Conservation (phyloP, 2,329 filamentous ascomycete species). For the Paecilomyces fulvus region DNA sequence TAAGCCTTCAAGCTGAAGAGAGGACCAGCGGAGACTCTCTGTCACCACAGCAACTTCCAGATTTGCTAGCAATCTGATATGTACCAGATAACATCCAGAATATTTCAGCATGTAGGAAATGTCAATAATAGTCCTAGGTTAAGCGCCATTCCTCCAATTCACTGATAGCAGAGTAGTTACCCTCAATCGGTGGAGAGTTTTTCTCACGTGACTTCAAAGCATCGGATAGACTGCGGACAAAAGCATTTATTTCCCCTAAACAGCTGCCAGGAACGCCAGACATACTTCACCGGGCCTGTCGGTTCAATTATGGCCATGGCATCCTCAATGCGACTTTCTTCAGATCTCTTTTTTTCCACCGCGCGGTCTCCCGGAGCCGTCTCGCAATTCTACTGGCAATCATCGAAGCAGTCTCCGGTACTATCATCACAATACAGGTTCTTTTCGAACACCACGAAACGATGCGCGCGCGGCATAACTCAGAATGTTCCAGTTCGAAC, state of each 20-base stretch:
- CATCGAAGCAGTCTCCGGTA: constrained; percentile 3
- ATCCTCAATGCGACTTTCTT: constrained; percentile 16
- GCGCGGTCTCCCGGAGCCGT: constrained; percentile 10
- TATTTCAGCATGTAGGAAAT: neutral
- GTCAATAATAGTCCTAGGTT: neutral
- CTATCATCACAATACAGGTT: constrained; percentile 20
- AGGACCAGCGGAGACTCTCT: constrained; percentile 7
- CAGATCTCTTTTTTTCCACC: constrained; percentile 12
- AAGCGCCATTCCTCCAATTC: neutral
- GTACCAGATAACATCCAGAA: neutral
- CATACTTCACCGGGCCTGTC: neutral
- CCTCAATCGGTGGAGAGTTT: neutral
- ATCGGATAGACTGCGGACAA: neutral
- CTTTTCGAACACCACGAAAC: constrained; percentile 26
- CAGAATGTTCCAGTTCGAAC: constrained; percentile 18
- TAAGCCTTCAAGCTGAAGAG: neutral
- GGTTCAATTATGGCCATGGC: constrained; percentile 21
- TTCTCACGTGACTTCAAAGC: neutral
- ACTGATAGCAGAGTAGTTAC: neutral
- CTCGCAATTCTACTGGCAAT: constrained; percentile 4
- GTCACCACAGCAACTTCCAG: neutral
- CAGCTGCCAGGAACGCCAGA: neutral
- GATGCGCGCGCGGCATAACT: constrained; percentile 9
- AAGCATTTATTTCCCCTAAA: neutral
- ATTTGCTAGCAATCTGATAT: neutral